Evolutionary conservation across 805 yeast genomes (phyloP), one percentile per base, ranked within the genome.

Genomic region (Geotrichum ghanense): DNA sequence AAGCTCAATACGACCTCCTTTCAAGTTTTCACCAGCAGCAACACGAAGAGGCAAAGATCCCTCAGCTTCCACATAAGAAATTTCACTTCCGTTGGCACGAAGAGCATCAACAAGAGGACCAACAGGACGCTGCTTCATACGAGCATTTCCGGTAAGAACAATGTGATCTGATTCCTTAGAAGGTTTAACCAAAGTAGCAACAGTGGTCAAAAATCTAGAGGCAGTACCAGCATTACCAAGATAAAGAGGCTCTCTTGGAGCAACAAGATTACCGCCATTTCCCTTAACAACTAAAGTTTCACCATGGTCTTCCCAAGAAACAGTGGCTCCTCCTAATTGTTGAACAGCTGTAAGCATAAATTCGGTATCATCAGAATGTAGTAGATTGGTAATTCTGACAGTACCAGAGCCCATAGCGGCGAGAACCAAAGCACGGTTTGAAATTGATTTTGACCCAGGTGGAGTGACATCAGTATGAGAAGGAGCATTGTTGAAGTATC

Each of bases 201-300:
- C 90, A 1, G 96, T 78, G 2, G 97, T 85, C 60, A 92, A 74
- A 64, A 92, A 92, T 58, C 98, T 76, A 3, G 97, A 85, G 3
- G 98, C 97, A 41, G 98, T 92, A 54, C 98, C 98, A 1, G 98
- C 97, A 60, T 92, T 92, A 48, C 98, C 98, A 51, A 92, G 72
- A 65, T 87, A 92, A 48, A 92, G 70, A 51, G 79, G 83, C 45
- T 79, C 77, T 16, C 68, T 66, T 44, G 81, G 74, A 2, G 94
- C 81, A 24, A 69, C 57, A 51, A 86, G 64, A 24, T 78, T 67
- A 14, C 73, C 69, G 48, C 97, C 97, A 50, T 92, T 92, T 52
- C 89, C 89, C 45, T 90, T 89, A 44, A 78, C 76, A 24, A 90
- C 77, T 42, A 90, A 80, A 27, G 86, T 78, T 26, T 95, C 89